Base-by-base conservation (phyloP, 2,329 filamentous ascomycete species). In the Penicillium sp. region DNA sequence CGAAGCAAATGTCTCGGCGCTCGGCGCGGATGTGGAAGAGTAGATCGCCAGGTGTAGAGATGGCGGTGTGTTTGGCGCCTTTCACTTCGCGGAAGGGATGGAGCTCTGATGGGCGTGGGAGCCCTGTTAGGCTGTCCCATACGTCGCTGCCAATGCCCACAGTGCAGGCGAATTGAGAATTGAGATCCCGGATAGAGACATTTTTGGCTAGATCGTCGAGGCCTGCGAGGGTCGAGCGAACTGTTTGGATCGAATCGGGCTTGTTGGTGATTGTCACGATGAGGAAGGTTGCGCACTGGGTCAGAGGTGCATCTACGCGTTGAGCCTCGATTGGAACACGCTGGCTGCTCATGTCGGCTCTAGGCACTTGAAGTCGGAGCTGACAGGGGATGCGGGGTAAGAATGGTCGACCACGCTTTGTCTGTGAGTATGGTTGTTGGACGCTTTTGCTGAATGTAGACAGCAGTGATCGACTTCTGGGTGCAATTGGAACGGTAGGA, bases 21-120 rank as follows among this genome's bases (percentile, higher is more conserved):
- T 80, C 77, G 0, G 78, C 70, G 24, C 78, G 75, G 49, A 82
- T 81, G 54, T 82, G 79, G 49, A 82, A 79, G 3, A 82, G 66
- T 0, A 82, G 48, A 47, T 82, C 78, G 0, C 79, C 78, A 0
- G 77, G 75, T 0, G 79, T 81, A 0, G 77, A 76, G 6, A 78
- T 64, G 0, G 78, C 77, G 0, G 72, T 76, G 55, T 80, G 77
- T 6, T 61, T 69, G 2, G 53, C 52, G 2, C 79, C 79, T n/a
- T 66, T 62, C 6, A 81, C 59, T 28, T 67, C 66, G 0, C 51
- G 65, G 56, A 81, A 80, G 0, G 74, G 71, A 20, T 72, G 77
- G 5, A 82, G 69, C 60, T 81, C 78, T 0, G 64, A 54, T 0
- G 78, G 79, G 1, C 71, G 70, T 1, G 73, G 70, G 0, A 73